Conservation (phyloP, 2,329 filamentous ascomycete genomes). For the Cadophora gregata region DNA sequence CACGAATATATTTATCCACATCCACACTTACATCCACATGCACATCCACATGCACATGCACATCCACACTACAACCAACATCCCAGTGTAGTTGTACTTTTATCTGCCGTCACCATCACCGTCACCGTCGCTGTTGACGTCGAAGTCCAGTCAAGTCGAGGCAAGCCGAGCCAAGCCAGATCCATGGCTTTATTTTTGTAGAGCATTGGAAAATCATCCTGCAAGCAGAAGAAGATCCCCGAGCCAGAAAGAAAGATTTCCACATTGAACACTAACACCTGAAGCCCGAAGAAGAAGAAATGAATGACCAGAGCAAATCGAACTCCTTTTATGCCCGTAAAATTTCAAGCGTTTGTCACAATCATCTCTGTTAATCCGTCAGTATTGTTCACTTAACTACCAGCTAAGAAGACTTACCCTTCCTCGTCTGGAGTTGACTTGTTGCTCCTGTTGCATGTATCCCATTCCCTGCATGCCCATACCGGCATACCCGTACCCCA, state of each 20-base stretch:
- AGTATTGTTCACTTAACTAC: neutral
- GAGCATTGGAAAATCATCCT: neutral
- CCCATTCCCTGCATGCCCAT: slow-evolving; percentile 57
- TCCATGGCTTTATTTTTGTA: neutral
- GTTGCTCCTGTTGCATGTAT: slow-evolving; percentile 62
- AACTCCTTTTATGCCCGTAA: neutral
- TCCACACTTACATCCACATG: neutral
- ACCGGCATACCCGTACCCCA: slow-evolving; percentile 54
- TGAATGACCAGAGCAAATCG: too few relatives aligned
- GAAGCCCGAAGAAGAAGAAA: slow-evolving; percentile 1
- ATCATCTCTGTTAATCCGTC: slow-evolving; percentile 4
- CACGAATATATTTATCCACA: neutral
- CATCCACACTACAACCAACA: neutral
- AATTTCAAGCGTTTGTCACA: slow-evolving; percentile 6
- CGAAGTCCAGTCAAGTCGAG: too few relatives aligned
- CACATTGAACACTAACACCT: neutral
- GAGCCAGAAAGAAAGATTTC: neutral
- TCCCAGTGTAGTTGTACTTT: neutral
- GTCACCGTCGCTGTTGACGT: too few relatives aligned
- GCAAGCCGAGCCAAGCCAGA: neutral
- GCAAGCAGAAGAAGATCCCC: neutral
- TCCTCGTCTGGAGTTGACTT: slow-evolving; percentile 61
- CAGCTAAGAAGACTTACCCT: slow-evolving; percentile 52
- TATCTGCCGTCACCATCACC: neutral
- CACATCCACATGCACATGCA: neutral